Base-by-base conservation (phyloP, 805 yeast genomes). In the Wickerhamiella galacta region DNA sequence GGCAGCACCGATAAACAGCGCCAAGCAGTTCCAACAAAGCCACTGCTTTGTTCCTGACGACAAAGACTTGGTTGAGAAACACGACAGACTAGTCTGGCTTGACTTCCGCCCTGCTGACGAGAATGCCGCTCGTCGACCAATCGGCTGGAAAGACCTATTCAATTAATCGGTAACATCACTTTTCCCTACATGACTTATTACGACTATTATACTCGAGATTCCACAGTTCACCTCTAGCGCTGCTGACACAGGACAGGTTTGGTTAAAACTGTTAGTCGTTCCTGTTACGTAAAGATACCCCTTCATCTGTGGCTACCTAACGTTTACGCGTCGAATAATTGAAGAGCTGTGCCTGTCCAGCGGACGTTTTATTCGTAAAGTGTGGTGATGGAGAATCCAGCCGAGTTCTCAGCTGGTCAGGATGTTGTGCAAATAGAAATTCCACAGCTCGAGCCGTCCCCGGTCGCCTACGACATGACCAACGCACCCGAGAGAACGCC, bases 361-460 rank as follows among this genome's bases (percentile, higher is more conserved):
- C n/a, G n/a, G n/a, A n/a, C n/a, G n/a, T n/a, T n/a, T n/a, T n/a
- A n/a, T n/a, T n/a, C n/a, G n/a, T n/a, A n/a, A n/a, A n/a, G n/a
- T n/a, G n/a, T n/a, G n/a, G n/a, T n/a, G n/a, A n/a, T n/a, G n/a
- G n/a, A n/a, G n/a, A n/a, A n/a, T n/a, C n/a, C n/a, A n/a, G n/a
- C n/a, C n/a, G n/a, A n/a, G n/a, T n/a, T n/a, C n/a, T n/a, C n/a
- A n/a, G n/a, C n/a, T n/a, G n/a, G n/a, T n/a, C n/a, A n/a, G n/a
- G n/a, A n/a, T n/a, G n/a, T 25, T 5, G 45, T 39, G 18, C 48
- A 44, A 26, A 44, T 44, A 15, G 48, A 44, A 35, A 44, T 44
- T 20, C 48, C 48, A 6, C 43, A 38, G 25, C 28, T 44, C 16
- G 28, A 28, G 22, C 12, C 30, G 12, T 29, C 20, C 2, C 19